phyloP scores from a whole-genome alignment of 352 stramenopile genomes.

The Elongisporangium senticosum region DNA sequence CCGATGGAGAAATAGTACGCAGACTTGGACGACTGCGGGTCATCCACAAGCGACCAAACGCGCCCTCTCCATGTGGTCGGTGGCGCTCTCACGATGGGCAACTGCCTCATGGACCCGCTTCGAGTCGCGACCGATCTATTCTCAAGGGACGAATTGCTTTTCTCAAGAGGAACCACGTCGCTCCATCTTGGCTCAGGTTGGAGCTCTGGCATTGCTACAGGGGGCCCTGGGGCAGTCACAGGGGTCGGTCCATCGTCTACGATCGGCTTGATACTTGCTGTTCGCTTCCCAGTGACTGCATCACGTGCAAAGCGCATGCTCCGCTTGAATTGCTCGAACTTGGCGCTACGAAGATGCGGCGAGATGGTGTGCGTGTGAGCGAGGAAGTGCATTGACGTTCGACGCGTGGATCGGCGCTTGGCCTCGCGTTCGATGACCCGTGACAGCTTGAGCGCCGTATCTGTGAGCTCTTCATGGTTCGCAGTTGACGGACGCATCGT shows the following conservation, averaged over 20 bases:
- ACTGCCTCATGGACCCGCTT: not conserved
- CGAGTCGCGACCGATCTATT: not conserved
- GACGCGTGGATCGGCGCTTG: conserved; percentile 28
- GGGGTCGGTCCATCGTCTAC: not conserved
- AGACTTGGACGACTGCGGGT: conserved; percentile 50
- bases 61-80: not conserved
- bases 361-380: not conserved
- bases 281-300: not conserved
- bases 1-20: conserved; percentile 62
- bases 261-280: not conserved
- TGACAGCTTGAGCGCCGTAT: conserved; percentile 59
- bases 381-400: not conserved
- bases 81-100: not conserved
- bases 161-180: not conserved
- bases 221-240: not conserved
- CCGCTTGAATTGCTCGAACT: conserved; percentile 2
- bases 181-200: not conserved
- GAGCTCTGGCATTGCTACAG: not conserved
- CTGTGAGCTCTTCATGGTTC: conserved; percentile 28
- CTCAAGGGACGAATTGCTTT: not conserved
- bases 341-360: not conserved
- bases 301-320: not conserved
- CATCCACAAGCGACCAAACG: conserved; percentile 55
- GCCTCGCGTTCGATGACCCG: conserved; percentile 61
- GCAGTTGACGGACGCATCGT: conserved; percentile 12